A percentile compares a stretch with the other conserved stretches of the same genome.
Conservation (phyloP, 2,329 filamentous ascomycete species). For the Ophiostoma himal-ulmi region DNA sequence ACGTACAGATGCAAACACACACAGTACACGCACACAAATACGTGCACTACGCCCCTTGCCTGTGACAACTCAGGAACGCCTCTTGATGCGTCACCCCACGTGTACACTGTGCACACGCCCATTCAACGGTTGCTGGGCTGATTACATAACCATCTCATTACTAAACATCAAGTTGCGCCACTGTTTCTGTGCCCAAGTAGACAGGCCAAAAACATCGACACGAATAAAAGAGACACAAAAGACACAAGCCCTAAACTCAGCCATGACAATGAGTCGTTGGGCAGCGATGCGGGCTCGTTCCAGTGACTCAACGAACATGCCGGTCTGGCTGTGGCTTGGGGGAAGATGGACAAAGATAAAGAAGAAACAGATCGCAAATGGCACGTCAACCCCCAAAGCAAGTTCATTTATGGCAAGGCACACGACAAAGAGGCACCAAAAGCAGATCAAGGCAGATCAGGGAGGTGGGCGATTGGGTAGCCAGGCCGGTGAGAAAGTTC, state of each 20-base stretch:
- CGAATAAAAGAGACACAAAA: background rate
- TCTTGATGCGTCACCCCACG: background rate
- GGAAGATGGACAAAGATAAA: background rate
- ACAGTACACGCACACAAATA: background rate
- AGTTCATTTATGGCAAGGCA: background rate
- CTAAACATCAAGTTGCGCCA: background rate
- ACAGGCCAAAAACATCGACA: background rate
- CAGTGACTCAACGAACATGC: conserved; percentile 30
- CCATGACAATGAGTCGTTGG: background rate
- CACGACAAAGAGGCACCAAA: background rate
- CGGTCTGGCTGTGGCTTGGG: conserved; percentile 25
- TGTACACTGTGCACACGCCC: background rate
- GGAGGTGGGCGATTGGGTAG: conserved; percentile 7
- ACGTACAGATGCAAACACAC: background rate
- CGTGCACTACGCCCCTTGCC: background rate
- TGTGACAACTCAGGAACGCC: background rate
- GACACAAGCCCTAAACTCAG: background rate
- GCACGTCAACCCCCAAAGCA: background rate
- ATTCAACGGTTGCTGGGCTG: background rate
- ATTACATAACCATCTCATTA: background rate
- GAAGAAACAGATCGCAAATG: background rate
- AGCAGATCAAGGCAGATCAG: background rate
- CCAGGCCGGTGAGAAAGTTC: background rate
- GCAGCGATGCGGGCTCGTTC: conserved; percentile 26
- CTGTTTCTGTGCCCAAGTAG: background rate